Conservation (phyloP, 768 basidiomycete species). For the Tulasnella sp. region DNA sequence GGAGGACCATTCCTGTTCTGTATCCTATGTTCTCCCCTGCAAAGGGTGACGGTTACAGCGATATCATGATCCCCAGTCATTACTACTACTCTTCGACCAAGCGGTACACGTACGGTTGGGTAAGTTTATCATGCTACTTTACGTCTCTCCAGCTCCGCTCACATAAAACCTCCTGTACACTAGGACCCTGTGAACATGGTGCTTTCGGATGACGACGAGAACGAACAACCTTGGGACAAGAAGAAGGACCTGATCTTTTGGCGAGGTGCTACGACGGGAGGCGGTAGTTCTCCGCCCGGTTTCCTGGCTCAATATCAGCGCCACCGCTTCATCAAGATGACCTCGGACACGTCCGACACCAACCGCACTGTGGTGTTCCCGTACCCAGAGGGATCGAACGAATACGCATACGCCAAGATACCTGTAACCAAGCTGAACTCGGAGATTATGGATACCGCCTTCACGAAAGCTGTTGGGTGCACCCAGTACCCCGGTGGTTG, state of each 20-base stretch:
- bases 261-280: slow-evolving; percentile 94
- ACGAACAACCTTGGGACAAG: slow-evolving; percentile 82
- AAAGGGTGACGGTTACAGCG: slow-evolving; percentile 73
- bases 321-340: slow-evolving; percentile 79
- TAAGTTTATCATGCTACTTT: background rate
- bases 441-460: slow-evolving; percentile 81
- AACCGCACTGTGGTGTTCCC: slow-evolving; percentile 64
- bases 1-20: slow-evolving; percentile 78
- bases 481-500: slow-evolving; percentile 66
- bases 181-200: slow-evolving; percentile 60
- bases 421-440: slow-evolving; percentile 55
- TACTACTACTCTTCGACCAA: slow-evolving; percentile 85
- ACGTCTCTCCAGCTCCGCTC: background rate
- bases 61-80: slow-evolving; percentile 91
- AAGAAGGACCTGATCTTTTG: slow-evolving; percentile 88
- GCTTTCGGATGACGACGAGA: slow-evolving; percentile 67
- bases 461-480: slow-evolving; percentile 67
- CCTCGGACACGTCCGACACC: slow-evolving; percentile 46
- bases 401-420: slow-evolving; percentile 43
- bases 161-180: background rate
- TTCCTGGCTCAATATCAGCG: slow-evolving; percentile 78
- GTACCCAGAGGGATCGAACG: slow-evolving; percentile 38
- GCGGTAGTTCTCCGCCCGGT: slow-evolving; percentile 78
- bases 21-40: slow-evolving; percentile 94
- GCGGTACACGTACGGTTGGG: slow-evolving; percentile 83